Percentiles rank a stretch among this genome's conserved stretches.
Evolutionary conservation across 805 yeast genomes (phyloP).

Genomic region (Candida berthetii): DNA sequence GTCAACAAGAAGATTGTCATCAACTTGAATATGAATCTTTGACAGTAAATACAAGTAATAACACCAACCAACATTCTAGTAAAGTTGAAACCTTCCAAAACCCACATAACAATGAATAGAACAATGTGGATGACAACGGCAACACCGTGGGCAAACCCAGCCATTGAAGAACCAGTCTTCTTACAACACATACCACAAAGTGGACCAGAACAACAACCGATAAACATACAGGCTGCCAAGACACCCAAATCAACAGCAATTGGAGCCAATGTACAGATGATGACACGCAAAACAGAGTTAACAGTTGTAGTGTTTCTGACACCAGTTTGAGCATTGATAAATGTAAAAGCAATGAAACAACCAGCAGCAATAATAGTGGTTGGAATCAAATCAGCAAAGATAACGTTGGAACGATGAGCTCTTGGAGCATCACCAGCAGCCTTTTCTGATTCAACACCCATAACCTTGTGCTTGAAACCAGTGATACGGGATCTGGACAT

Average conservation of each 20-base stretch:
- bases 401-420: slow-evolving; percentile 72
- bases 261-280: slow-evolving; percentile 85
- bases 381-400: slow-evolving; percentile 69
- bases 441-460: slow-evolving; percentile 76
- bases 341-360: slow-evolving; percentile 74
- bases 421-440: slow-evolving; percentile 79
- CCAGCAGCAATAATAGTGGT: slow-evolving; percentile 71
- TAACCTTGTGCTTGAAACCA: slow-evolving; percentile 71
- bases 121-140: slow-evolving; percentile 84
- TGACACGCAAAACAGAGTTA: slow-evolving; percentile 65
- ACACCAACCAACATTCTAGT: slow-evolving; percentile 84
- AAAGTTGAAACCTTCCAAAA: slow-evolving; percentile 87
- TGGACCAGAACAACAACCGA: slow-evolving; percentile 98
- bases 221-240: slow-evolving; percentile 63
- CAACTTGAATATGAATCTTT: slow-evolving; percentile 81
- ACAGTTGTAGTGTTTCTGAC: slow-evolving; percentile 48
- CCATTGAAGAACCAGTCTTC: slow-evolving; percentile 92
- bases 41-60: slow-evolving; percentile 76
- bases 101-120: slow-evolving; percentile 96
- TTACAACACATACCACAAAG: slow-evolving; percentile 90
- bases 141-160: slow-evolving; percentile 93
- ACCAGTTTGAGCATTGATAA: slow-evolving; percentile 83
- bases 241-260: slow-evolving; percentile 87
- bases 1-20: slow-evolving; percentile 76
- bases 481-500: slow-evolving; percentile 80